Evolutionary conservation across 73 alveolate species (phyloP).

Genomic region (Effrenium voratum): DNA sequence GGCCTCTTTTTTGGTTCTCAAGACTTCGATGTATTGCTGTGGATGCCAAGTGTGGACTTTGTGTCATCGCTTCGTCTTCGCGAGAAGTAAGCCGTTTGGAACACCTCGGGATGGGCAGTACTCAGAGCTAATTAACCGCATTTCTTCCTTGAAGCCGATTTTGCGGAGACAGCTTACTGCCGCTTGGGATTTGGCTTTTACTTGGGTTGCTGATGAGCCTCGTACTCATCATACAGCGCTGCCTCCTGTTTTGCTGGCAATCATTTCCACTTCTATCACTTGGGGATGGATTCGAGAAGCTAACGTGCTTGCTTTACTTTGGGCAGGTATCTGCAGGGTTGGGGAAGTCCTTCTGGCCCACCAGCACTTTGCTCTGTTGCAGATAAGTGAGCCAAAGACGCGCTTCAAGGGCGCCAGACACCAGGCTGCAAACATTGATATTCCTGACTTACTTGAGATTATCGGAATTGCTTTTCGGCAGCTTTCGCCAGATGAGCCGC

Average conservation of each 20-base stretch:
- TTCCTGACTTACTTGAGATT: background rate
- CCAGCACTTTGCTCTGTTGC: background rate
- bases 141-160: background rate
- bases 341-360: background rate
- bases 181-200: slow-evolving; percentile 21
- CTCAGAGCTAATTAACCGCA: background rate
- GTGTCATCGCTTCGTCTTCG: too few relatives aligned
- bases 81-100: too few relatives aligned
- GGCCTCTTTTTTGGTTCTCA: too few relatives aligned
- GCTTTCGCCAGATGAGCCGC: background rate
- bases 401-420: background rate
- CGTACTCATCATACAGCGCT: background rate
- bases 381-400: background rate
- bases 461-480: background rate
- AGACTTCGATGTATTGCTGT: too few relatives aligned
- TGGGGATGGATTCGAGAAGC: slow-evolving; percentile 9
- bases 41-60: too few relatives aligned
- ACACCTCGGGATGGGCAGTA: background rate
- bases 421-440: background rate
- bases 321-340: background rate
- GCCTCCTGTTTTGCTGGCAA: background rate
- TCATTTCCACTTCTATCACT: background rate
- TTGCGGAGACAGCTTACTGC: background rate
- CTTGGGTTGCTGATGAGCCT: slow-evolving; percentile 8
- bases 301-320: background rate